Base-by-base conservation (phyloP, 306 rosid species). In the Cucurbita pepo region DNA sequence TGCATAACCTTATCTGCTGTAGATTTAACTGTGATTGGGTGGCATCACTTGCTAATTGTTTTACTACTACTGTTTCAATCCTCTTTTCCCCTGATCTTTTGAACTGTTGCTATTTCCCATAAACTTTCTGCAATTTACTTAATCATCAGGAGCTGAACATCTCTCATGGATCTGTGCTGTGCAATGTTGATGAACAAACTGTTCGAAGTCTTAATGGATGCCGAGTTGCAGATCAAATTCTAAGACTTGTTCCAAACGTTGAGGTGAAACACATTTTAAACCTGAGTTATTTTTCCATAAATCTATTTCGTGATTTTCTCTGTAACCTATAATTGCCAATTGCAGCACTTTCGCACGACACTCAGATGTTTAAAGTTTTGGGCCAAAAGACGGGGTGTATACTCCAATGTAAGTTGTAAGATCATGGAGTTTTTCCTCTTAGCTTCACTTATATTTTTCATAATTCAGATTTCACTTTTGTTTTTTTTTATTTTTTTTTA, bases 191-290 rank as follows among this genome's bases (percentile, higher is more conserved):
- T 72, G 97, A 89, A 80, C 95, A 86, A 79, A 94, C 97, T 73
- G 97, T 89, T 75, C 82, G 97, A 82, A 88, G 99, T 84, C 91
- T 94, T 76, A 94, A 94, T 66, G 99, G 99, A 69, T 94, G 99
- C 83, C 81, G 98, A 72, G 98, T 94, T 82, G 96, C 97, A 40
- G 97, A 91, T 88, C 99, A 94, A 79, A 89, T 94, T 88, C 97
- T 94, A 71, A 94, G 88, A 82, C 97, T 87, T 77, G 96, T 94
- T 73, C 99, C 99, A 34, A 89, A 91, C 80, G 79, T 87, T 61
- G 90, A 91, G 96, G 98, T 91, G 81, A 77, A 83, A 44, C 72
- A 65, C 44, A 44, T 44, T 82, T 65, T 75, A 19, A 50, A 76
- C 55, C 72, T 63, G 61, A 40, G 34, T 64, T 64, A 72, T 81